Evolutionary conservation across 805 yeast species (phyloP).

Genomic region (Starmerella geochares): DNA sequence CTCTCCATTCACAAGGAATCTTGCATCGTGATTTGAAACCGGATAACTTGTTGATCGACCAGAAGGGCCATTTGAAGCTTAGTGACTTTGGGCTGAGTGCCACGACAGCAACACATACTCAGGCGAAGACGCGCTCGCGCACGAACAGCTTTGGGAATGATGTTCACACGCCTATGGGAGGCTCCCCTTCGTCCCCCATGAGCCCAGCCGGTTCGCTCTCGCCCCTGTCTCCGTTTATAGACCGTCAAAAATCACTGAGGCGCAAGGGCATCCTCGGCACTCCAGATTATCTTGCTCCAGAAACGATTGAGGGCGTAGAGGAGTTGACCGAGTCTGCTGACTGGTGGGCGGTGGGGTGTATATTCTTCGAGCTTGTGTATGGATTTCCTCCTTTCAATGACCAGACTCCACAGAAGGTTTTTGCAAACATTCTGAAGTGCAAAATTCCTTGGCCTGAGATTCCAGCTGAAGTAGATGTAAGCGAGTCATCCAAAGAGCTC

Average conservation of each 20-base stretch:
- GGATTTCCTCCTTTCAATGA: constrained; percentile 96
- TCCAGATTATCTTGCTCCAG: constrained; percentile 96
- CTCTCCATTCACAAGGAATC: constrained; percentile 77
- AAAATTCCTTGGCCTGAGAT: constrained; percentile 77
- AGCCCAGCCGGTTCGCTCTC: background rate
- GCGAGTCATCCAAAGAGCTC: constrained; percentile 64
- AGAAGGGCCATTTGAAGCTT: constrained; percentile 76
- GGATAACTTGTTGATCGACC: constrained; percentile 79
- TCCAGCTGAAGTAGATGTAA: constrained; percentile 35
- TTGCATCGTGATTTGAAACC: constrained; percentile 95
- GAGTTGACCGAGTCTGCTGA: constrained; percentile 73
- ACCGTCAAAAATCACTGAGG: background rate
- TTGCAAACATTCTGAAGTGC: constrained; percentile 65
- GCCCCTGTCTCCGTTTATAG: background rate
- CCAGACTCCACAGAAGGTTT: constrained; percentile 64
- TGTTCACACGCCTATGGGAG: background rate
- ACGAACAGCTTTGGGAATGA: constrained; percentile 12
- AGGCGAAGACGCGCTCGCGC: background rate
- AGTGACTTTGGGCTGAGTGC: constrained; percentile 79
- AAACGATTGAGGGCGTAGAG: constrained; percentile 73
- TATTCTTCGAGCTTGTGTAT: constrained; percentile 77
- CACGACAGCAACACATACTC: background rate
- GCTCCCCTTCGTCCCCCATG: background rate
- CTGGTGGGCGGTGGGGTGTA: constrained; percentile 99
- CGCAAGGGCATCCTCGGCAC: constrained; percentile 53